Percentiles rank a stretch among this genome's conserved stretches.
These are phyloP conservation scores for Neurospora sp. DNA, from an alignment of 495 filamentous ascomycete genomes.

Conservation along the genomic window DNA sequence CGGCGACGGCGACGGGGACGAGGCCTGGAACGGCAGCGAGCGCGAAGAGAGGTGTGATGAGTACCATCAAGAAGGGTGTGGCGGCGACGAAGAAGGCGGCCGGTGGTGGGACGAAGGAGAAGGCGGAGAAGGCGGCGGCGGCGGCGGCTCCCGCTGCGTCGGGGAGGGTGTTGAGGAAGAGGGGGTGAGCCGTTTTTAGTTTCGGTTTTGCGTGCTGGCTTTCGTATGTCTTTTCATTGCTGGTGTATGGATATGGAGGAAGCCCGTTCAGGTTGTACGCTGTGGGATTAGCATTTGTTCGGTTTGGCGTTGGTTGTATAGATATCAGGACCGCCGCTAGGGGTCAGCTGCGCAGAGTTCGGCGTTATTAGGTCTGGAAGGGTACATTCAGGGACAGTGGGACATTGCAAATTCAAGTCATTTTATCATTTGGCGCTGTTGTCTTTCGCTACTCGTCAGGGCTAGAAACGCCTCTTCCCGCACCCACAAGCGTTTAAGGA, in stretches of 20 bases:
- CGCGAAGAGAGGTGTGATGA: conserved; percentile 29
- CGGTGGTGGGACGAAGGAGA: conserved; percentile 26
- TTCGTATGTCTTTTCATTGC: background rate
- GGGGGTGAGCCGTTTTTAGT: conserved; percentile 20
- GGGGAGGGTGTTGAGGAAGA: conserved; percentile 41
- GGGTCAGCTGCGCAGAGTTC: background rate
- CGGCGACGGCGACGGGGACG: conserved; percentile 25
- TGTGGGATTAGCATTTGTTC: background rate
- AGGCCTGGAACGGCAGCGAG: conserved; percentile 15
- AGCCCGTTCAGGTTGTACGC: background rate
- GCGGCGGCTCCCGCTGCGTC: conserved; percentile 2
- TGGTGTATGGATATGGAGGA: background rate
- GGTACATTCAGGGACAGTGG: background rate
- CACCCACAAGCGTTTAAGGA: background rate
- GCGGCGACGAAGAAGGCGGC: conserved; percentile 22
- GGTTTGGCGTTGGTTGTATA: background rate
- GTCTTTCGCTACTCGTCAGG: background rate
- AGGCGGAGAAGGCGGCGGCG: conserved; percentile 18
- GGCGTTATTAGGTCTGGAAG: background rate
- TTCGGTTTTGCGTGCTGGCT: background rate
- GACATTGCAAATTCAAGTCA: background rate
- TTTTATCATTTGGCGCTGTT: background rate
- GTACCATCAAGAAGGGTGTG: conserved; percentile 31
- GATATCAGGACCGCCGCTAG: background rate
- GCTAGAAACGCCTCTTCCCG: no score